Conservation (phyloP, 2,329 filamentous ascomycete genomes). For the Botrytis pseudocinerea region DNA sequence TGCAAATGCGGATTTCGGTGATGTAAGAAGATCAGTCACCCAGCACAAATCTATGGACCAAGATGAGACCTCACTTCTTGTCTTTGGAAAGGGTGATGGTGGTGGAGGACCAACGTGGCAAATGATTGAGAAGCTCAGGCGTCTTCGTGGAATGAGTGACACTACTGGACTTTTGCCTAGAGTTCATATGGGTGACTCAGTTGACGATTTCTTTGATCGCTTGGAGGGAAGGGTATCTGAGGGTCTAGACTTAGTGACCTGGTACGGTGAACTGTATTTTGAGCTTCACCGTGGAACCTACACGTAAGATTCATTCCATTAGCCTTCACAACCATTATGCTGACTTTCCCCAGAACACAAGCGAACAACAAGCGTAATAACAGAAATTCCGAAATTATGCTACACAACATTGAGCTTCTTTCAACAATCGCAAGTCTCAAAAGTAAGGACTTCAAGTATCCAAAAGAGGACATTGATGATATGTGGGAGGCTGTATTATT, state of each 20-base stretch:
- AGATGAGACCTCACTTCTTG: slow-evolving; percentile 84
- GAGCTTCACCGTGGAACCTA: slow-evolving; percentile 96
- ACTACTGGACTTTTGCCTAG: slow-evolving; percentile 80
- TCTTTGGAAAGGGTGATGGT: slow-evolving; percentile 96
- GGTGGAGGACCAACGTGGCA: slow-evolving; percentile 93
- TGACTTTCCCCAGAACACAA: slow-evolving; percentile 58
- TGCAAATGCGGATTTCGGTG: slow-evolving; percentile 89
- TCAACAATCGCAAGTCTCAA: slow-evolving; percentile 81
- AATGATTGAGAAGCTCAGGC: slow-evolving; percentile 90
- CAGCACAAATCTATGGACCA: slow-evolving; percentile 97
- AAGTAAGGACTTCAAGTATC: slow-evolving; percentile 73
- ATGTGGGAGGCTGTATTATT: slow-evolving; percentile 94
- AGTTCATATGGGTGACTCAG: slow-evolving; percentile 83
- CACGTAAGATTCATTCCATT: slow-evolving; percentile 49
- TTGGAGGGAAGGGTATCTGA: slow-evolving; percentile 71
- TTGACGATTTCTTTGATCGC: slow-evolving; percentile 90
- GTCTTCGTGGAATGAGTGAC: slow-evolving; percentile 89
- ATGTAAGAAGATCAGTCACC: slow-evolving; percentile 83
- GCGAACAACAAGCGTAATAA: slow-evolving; percentile 98
- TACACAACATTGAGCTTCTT: slow-evolving; percentile 85
- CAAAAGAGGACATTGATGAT: slow-evolving; percentile 87
- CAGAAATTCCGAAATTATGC: slow-evolving; percentile 76
- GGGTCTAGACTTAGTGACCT: slow-evolving; percentile 75
- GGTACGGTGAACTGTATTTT: slow-evolving; percentile 98
- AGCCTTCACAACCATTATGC: not conserved